Evolutionary conservation across 2,329 filamentous ascomycete genomes (phyloP).

Genomic region (Stagonosporopsis cucurbitacearum): DNA sequence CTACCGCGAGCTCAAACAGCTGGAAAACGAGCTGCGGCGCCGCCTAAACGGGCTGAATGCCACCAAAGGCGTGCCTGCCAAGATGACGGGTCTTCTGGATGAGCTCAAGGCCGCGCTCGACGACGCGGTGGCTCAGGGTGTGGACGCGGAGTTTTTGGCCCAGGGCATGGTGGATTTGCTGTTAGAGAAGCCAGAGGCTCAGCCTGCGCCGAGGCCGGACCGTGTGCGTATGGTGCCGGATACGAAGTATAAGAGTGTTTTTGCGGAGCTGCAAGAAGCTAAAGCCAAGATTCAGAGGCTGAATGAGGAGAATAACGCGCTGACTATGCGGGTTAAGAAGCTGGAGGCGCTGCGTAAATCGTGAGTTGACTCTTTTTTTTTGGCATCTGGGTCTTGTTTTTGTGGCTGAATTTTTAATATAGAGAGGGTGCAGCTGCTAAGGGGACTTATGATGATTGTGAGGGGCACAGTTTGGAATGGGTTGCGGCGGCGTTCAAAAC

Average conservation of each 20-base stretch:
- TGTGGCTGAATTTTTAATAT: background rate
- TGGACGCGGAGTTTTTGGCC: constrained; percentile 19
- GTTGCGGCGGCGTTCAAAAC: background rate
- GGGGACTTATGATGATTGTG: background rate
- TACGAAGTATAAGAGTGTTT: constrained; percentile 18
- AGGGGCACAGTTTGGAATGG: background rate
- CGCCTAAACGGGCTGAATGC: constrained; percentile 24
- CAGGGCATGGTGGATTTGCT: constrained; percentile 15
- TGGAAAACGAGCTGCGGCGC: constrained; percentile 23
- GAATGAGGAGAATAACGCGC: constrained; percentile 33
- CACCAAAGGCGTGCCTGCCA: constrained; percentile 24
- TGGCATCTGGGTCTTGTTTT: background rate
- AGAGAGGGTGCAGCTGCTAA: background rate
- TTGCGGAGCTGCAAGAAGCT: constrained; percentile 19
- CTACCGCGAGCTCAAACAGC: constrained; percentile 27
- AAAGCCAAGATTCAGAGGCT: constrained; percentile 23
- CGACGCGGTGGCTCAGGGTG: constrained; percentile 15
- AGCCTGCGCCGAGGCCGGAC: constrained; percentile 18
- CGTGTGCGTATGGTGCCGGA: constrained; percentile 22
- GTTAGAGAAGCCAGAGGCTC: constrained; percentile 11
- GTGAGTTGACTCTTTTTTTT: background rate
- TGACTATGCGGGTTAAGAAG: constrained; percentile 23
- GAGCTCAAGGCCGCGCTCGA: constrained; percentile 23
- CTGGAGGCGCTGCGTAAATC: constrained; percentile 9
- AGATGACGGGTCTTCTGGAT: constrained; percentile 27